Percentiles rank a stretch among this genome's conserved stretches.
phyloP scores from a whole-genome alignment of 768 basidiomycete species.

The Termitomyces sp. region DNA sequence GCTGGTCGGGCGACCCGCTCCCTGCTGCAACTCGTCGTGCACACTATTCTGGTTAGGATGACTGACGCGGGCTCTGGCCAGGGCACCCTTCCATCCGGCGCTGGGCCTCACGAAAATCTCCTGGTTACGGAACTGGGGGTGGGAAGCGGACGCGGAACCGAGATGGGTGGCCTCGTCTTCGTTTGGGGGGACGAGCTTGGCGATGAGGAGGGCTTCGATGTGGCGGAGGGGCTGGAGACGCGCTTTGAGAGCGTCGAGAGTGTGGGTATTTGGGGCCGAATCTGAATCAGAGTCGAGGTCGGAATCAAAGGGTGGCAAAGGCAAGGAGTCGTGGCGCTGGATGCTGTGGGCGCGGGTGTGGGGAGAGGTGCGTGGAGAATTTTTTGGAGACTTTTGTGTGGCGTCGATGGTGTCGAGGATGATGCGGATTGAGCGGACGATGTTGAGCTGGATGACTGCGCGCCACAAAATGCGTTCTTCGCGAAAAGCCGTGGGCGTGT shows the following conservation, averaged over 20 bases:
- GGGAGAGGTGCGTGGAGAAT: slow-evolving; percentile 22
- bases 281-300: slow-evolving; percentile 9
- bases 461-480: slow-evolving; percentile 80
- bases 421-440: slow-evolving; percentile 69
- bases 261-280: slow-evolving; percentile 11
- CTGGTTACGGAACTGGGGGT: slow-evolving; percentile 26
- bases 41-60: slow-evolving; percentile 10
- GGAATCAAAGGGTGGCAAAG: slow-evolving; percentile 13
- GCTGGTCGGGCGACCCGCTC: slow-evolving; percentile 25
- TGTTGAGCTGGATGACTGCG: slow-evolving; percentile 76
- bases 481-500: slow-evolving; percentile 68
- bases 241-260: slow-evolving; percentile 51
- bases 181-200: slow-evolving; percentile 61
- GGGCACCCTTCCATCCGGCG: slow-evolving; percentile 56
- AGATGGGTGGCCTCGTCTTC: slow-evolving; percentile 53
- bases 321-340: slow-evolving; percentile 19
- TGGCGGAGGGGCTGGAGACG: slow-evolving; percentile 65
- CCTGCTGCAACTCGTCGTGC: too few relatives aligned
- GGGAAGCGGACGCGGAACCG: slow-evolving; percentile 1
- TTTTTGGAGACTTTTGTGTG: slow-evolving; percentile 17
- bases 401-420: slow-evolving; percentile 54
- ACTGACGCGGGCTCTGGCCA: slow-evolving; percentile 38
- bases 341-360: slow-evolving; percentile 27
- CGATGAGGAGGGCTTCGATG: slow-evolving; percentile 63
- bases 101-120: slow-evolving; percentile 65